A percentile compares a stretch with the other conserved stretches of the same genome.
Conservation (phyloP, 148 eudicot genomes). For the Arctostaphylos glauca region DNA sequence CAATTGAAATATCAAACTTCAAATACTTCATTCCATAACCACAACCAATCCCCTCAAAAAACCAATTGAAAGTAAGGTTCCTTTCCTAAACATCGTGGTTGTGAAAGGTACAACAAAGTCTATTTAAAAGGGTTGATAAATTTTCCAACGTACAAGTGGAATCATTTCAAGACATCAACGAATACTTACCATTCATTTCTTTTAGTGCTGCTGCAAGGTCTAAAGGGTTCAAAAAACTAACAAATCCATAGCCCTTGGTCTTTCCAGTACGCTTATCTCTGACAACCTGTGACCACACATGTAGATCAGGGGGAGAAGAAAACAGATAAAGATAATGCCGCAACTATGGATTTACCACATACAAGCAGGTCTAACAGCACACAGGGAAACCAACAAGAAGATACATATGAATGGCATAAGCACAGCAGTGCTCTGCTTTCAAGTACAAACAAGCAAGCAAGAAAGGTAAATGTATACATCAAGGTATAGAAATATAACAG, state of each 20-base stretch:
- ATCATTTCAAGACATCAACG: neutral
- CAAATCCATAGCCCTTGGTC: conserved; percentile 90
- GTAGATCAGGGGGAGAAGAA: neutral
- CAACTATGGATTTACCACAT: neutral
- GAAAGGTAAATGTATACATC: neutral
- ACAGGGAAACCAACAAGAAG: neutral
- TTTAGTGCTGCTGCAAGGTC: conserved; percentile 80
- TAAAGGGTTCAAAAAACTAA: conserved; percentile 78
- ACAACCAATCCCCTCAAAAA: neutral
- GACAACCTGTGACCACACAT: conserved; percentile 52
- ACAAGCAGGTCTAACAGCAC: neutral
- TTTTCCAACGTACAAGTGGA: neutral
- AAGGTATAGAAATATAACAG: neutral
- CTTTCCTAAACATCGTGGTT: neutral
- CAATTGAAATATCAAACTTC: neutral
- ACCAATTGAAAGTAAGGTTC: too few species aligned
- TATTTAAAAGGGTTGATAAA: neutral
- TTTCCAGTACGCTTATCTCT: conserved; percentile 93
- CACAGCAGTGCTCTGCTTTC: neutral
- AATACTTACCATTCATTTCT: conserved; percentile 80
- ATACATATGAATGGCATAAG: neutral
- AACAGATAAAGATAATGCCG: neutral
- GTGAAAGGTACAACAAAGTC: neutral
- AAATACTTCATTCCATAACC: neutral
- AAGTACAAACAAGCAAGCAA: neutral